A percentile compares a stretch with the other conserved stretches of the same genome.
Evolutionary conservation across 1,284 basidiomycete genomes (phyloP).

Genomic region (Boletellus deceptivus): DNA sequence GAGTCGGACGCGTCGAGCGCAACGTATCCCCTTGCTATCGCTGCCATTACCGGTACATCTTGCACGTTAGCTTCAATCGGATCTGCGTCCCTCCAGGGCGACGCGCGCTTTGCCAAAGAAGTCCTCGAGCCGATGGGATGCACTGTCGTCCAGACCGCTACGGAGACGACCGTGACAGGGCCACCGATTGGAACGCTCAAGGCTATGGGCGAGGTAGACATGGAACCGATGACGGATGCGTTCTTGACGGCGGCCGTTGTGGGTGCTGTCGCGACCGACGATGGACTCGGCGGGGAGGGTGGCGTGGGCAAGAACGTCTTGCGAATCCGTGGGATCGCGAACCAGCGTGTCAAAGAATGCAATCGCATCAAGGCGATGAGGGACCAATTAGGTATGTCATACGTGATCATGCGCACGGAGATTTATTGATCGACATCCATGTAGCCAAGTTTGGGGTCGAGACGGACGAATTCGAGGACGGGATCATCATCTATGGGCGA

Average conservation of each 20-base stretch:
- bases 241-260: slow-evolving; percentile 95
- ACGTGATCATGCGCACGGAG: no score
- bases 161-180: slow-evolving; percentile 90
- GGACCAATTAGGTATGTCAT: slow-evolving; percentile 75
- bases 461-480: slow-evolving; percentile 91
- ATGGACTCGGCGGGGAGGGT: slow-evolving; percentile 32
- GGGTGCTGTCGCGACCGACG: slow-evolving; percentile 75
- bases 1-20: slow-evolving; percentile 96
- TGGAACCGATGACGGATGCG: slow-evolving; percentile 99
- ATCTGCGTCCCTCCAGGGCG: slow-evolving; percentile 88
- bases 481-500: slow-evolving; percentile 86
- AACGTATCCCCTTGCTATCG: slow-evolving; percentile 95
- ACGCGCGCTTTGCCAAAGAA: slow-evolving; percentile 92
- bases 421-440: slow-evolving; percentile 4
- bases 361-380: slow-evolving; percentile 97
- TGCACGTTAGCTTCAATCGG: slow-evolving; percentile 96
- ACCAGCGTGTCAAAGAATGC: slow-evolving; percentile 98
- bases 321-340: slow-evolving; percentile 93
- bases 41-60: slow-evolving; percentile 92
- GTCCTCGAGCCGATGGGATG: slow-evolving; percentile 97
- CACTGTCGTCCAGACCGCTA: slow-evolving; percentile 82
- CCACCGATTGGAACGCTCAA: slow-evolving; percentile 79
- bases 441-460: slow-evolving; percentile 93
- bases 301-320: slow-evolving; percentile 49
- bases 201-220: slow-evolving; percentile 76